Conservation (phyloP, 1,139 yeast genomes). For the Saccharomyces pastorianus region DNA sequence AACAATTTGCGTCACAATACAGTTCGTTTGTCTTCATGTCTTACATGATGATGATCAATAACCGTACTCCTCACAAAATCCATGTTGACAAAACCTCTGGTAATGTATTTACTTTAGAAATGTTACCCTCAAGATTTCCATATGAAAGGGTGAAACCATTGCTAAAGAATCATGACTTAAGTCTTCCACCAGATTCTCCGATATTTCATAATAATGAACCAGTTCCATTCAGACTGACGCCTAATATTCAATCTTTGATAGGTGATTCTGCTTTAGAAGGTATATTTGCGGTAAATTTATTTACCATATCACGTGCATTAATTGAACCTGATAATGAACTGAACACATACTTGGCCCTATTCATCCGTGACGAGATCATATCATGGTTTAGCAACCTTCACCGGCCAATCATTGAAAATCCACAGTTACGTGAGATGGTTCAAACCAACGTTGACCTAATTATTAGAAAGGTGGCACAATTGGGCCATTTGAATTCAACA, state of each 20-base stretch:
- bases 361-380: slow-evolving; percentile 89
- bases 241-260: slow-evolving; percentile 85
- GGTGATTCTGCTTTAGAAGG: slow-evolving; percentile 94
- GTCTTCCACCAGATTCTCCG: slow-evolving; percentile 67
- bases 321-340: slow-evolving; percentile 86
- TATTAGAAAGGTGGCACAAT: slow-evolving; percentile 55
- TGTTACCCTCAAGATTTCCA: slow-evolving; percentile 71
- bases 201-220: slow-evolving; percentile 88
- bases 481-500: slow-evolving; percentile 73
- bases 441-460: slow-evolving; percentile 81
- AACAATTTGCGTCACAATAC: slow-evolving; percentile 89
- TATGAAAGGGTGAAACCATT: slow-evolving; percentile 30
- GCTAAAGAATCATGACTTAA: slow-evolving; percentile 48
- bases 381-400: slow-evolving; percentile 91
- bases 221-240: slow-evolving; percentile 94
- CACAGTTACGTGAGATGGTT: slow-evolving; percentile 80
- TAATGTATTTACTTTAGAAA: slow-evolving; percentile 87
- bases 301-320: slow-evolving; percentile 80
- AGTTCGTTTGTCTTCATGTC: slow-evolving; percentile 93
- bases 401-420: slow-evolving; percentile 47
- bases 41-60: slow-evolving; percentile 88
- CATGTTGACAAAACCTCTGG: slow-evolving; percentile 78
- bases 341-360: slow-evolving; percentile 79
- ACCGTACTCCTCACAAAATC: slow-evolving; percentile 90
- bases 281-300: slow-evolving; percentile 72